Conservation (phyloP, 176 grass and related monocot species). For the Musa troglodytarum region DNA sequence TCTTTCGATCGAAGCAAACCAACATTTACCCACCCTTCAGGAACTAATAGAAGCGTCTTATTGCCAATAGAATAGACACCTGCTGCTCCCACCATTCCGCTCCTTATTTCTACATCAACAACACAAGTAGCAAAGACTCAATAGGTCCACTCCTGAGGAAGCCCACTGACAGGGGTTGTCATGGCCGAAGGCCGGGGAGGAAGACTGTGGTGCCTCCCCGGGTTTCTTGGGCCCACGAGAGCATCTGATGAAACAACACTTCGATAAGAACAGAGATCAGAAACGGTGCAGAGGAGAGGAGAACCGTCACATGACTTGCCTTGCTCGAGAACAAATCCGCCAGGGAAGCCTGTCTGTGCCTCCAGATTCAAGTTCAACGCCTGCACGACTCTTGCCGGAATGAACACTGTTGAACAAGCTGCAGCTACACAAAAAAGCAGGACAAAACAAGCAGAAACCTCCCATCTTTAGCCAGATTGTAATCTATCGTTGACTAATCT, state of each 20-base stretch:
- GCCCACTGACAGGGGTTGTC: not conserved
- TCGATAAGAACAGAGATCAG: too few species aligned
- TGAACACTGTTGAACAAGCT: slow-evolving; percentile 30
- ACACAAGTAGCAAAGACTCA: slow-evolving; percentile 21
- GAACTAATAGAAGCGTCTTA: not conserved
- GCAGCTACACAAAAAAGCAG: not conserved
- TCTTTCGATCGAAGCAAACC: not conserved
- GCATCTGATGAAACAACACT: slow-evolving; percentile 3
- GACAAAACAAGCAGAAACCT: too few species aligned
- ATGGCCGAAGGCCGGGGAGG: not conserved
- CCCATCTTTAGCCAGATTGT: too few species aligned
- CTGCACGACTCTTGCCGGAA: slow-evolving; percentile 28
- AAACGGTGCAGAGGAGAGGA: not conserved
- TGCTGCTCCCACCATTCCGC: not conserved
- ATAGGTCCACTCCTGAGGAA: slow-evolving; percentile 35
- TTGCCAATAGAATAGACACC: not conserved
- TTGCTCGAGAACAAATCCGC: slow-evolving; percentile 22
- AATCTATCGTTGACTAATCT: too few species aligned
- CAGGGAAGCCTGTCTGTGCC: slow-evolving; percentile 6
- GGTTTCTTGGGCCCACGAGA: slow-evolving; percentile 1
- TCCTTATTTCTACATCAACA: not conserved
- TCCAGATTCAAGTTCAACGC: slow-evolving; percentile 26
- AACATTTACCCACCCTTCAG: not conserved
- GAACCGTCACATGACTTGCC: not conserved
- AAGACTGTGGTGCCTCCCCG: slow-evolving; percentile 2